Evolutionary conservation across 768 basidiomycete species (phyloP).

Genomic region (Trametes maxima): DNA sequence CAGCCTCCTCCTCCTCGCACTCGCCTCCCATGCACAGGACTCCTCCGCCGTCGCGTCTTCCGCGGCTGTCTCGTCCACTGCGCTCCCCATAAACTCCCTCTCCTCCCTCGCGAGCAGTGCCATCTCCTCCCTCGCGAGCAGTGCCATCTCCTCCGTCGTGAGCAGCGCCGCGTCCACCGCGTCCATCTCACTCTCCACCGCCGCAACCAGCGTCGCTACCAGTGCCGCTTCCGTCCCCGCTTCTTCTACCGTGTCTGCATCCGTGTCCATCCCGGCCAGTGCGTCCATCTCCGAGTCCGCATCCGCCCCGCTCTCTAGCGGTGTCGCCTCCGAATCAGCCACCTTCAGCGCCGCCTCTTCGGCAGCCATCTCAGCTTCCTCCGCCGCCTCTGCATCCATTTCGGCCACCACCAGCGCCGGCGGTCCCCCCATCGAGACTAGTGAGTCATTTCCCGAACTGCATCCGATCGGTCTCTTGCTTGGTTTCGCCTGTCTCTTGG

Average conservation of each 20-base stretch:
- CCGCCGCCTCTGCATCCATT: constrained; percentile 6
- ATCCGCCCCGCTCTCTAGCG: constrained; percentile 7
- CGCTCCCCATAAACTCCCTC: background rate
- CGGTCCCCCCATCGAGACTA: constrained; percentile 29
- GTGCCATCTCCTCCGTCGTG: background rate
- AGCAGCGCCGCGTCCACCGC: background rate
- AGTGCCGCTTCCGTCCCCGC: constrained; percentile 4
- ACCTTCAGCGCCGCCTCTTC: constrained; percentile 7
- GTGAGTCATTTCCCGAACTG: constrained; percentile 22
- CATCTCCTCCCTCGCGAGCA: background rate
- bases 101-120: background rate
- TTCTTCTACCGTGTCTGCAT: constrained; percentile 1
- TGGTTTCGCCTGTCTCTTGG: background rate
- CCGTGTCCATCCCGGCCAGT: constrained; percentile 2
- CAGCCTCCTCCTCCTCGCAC: constrained; percentile 24
- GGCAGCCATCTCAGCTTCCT: background rate
- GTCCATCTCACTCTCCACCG: background rate
- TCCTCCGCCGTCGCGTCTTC: background rate
- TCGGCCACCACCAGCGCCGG: constrained; percentile 7
- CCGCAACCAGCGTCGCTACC: background rate
- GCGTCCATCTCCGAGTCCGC: constrained; percentile 14
- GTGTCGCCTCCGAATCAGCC: background rate
- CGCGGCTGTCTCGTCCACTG: background rate
- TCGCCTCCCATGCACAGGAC: background rate
- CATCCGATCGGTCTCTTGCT: background rate